These are phyloP conservation scores for Proliferodiscus dingleyae DNA, from an alignment of 2,329 filamentous ascomycete species.

Conservation along the genomic window DNA sequence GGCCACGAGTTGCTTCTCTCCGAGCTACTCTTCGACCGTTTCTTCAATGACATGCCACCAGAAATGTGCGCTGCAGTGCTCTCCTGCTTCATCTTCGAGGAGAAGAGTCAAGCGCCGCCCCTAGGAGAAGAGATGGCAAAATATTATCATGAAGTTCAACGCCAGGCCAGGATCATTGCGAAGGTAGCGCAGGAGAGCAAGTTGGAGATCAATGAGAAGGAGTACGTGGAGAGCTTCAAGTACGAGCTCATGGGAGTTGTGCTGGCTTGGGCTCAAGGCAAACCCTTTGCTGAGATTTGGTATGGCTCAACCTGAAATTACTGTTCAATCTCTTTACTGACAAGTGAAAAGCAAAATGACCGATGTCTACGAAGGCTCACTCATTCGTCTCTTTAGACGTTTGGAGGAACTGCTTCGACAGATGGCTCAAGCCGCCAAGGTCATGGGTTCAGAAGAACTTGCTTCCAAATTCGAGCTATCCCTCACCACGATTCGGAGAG, in stretches of 20 bases:
- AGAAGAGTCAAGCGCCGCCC: conserved; percentile 76
- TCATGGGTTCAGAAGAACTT: conserved; percentile 95
- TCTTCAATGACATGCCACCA: conserved; percentile 92
- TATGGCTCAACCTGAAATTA: conserved; percentile 45
- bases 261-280: conserved; percentile 83
- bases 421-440: conserved; percentile 92
- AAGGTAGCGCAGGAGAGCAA: conserved; percentile 96
- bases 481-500: conserved; percentile 78
- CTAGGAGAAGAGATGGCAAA: conserved; percentile 82
- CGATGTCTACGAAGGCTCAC: conserved; percentile 91
- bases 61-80: conserved; percentile 83
- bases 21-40: conserved; percentile 91
- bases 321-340: conserved; percentile 20
- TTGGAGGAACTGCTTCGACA: conserved; percentile 91
- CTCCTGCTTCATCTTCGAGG: conserved; percentile 95
- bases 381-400: conserved; percentile 93
- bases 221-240: conserved; percentile 86
- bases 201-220: conserved; percentile 87
- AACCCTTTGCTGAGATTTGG: conserved; percentile 91
- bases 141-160: conserved; percentile 79
- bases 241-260: conserved; percentile 97
- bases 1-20: conserved; percentile 91
- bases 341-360: conserved; percentile 80
- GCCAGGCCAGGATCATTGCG: conserved; percentile 80
- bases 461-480: conserved; percentile 87